Evolutionary conservation across 2,329 filamentous ascomycete genomes (phyloP), one percentile per base, ranked within the genome.

Genomic region (Zymoseptoria passerinii): DNA sequence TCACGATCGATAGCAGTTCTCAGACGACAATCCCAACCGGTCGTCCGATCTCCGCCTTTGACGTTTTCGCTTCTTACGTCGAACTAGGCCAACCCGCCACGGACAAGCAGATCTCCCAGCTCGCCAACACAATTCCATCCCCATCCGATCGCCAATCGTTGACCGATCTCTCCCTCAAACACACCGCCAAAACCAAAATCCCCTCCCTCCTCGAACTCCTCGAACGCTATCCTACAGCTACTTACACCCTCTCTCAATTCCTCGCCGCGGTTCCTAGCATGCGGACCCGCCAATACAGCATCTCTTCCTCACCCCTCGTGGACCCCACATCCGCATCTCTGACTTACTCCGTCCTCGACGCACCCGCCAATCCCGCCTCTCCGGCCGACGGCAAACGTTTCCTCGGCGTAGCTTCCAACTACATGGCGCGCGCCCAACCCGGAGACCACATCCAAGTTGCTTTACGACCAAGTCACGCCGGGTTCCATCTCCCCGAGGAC

Each of bases 181-280:
- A 84, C 50, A 73, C 75, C n/a, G 69, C 73, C 16, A 50, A 58
- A 16, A 51, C 55, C n/a, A 86, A 85, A 65, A 80, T 83, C 20
- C 86, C 84, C 0, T 73, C 23, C 28, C 50, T 87, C 1, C 76
- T 92, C 5, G 85, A 90, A 59, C 75, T 92, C 1, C 77, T 92
- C 0, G 84, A 88, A 67, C 76, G 78, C 7, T 84, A 83, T 66
- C 77, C 80, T 0, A 72, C 77, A 0, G 75, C 87, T 29, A 72
- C 80, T 2, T 72, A 91, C 0, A 78, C 86, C 78, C 92, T 50
- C 29, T 79, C 80, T 4, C 74, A 81, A 16, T 92, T 87, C 74
- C 77, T 92, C 4, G 77, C 79, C 29, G 85, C 90, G 79, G 79
- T 90, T 0, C 86, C 87, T 1, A 86, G 87, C 0, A 88, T 92